These are phyloP conservation scores for Kodamaea lidongshanica DNA, from an alignment of 805 yeast genomes.

Conservation along the genomic window DNA sequence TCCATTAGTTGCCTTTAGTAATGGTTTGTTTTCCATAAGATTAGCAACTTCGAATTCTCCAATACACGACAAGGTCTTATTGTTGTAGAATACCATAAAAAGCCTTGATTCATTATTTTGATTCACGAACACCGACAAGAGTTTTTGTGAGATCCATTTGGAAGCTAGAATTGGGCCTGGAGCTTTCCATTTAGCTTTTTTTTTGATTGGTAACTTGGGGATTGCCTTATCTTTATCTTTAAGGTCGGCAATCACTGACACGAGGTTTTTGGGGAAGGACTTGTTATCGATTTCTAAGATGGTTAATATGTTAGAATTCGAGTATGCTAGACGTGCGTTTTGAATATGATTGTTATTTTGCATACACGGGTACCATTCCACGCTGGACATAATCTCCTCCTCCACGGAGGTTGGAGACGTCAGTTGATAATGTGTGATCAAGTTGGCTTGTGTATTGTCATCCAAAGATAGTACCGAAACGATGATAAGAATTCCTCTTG, in stretches of 20 bases:
- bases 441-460: constrained; percentile 13
- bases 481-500: constrained; percentile 44
- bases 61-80: neutral
- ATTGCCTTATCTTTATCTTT: constrained; percentile 35
- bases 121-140: constrained; percentile 20
- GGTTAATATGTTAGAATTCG: constrained; percentile 60
- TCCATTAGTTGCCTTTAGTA: neutral
- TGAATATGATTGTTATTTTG: constrained; percentile 20
- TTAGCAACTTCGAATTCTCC: constrained; percentile 1
- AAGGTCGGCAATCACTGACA: constrained; percentile 20
- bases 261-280: constrained; percentile 26
- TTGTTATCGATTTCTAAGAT: constrained; percentile 45
- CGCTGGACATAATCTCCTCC: constrained; percentile 4
- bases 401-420: constrained; percentile 31
- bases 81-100: neutral
- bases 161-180: constrained; percentile 36
- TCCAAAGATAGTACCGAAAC: constrained; percentile 48
- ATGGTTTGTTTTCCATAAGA: constrained; percentile 1
- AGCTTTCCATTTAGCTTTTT: constrained; percentile 20
- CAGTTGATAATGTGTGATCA: constrained; percentile 50
- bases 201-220: constrained; percentile 21
- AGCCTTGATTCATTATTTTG: constrained; percentile 2
- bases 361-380: constrained; percentile 60
- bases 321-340: constrained; percentile 51
- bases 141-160: constrained; percentile 45